Evolutionary conservation across 2,329 filamentous ascomycete genomes (phyloP), one percentile per base, ranked within the genome.

Genomic region (Alternaria sp.): DNA sequence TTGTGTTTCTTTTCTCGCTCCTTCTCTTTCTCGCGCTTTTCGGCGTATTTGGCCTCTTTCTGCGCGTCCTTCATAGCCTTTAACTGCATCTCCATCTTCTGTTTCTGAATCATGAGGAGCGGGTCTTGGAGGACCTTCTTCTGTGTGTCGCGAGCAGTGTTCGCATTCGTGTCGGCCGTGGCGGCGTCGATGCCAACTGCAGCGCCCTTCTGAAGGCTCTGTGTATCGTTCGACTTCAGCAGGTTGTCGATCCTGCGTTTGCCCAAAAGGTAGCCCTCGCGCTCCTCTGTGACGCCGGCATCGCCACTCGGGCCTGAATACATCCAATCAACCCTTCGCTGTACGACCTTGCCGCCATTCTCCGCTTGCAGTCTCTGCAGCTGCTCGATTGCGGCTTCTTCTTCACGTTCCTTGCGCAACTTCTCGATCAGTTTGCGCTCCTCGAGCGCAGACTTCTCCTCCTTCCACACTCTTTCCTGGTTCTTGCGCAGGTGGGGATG

Each of bases 311-410:
- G 94, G 1, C 95, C 95, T 72, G 91, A 89, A 81, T 99, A 99
- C 93, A 99, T 97, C 93, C 96, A 99, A 75, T 98, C 96, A 25
- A 99, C 95, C 37, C 94, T 89, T 72, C 95, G 90, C 28, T 91
- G 83, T 57, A 91, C 87, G 76, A 93, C 94, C 73, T 87, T 89
- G 60, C 94, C 94, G 41, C 96, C 96, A 90, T 81, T 97, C n/a
- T 63, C 60, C 18, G 60, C 96, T 60, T 97, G 93, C 70, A 98
- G 87, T 56, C 90, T 88, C 80, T 97, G 92, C 1, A 98, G 88
- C 79, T 98, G 94, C 79, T 97, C 93, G 70, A 97, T 92, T 51
- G 92, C 90, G 50, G 94, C 90, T 83, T 99, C 96, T 79, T 98
- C 94, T 71, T 94, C 93, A 69, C 97, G 90, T 81, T 99, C 96